Evolutionary conservation across 2,329 filamentous ascomycete genomes (phyloP).

Genomic region (Neocatenulostroma microsporum): DNA sequence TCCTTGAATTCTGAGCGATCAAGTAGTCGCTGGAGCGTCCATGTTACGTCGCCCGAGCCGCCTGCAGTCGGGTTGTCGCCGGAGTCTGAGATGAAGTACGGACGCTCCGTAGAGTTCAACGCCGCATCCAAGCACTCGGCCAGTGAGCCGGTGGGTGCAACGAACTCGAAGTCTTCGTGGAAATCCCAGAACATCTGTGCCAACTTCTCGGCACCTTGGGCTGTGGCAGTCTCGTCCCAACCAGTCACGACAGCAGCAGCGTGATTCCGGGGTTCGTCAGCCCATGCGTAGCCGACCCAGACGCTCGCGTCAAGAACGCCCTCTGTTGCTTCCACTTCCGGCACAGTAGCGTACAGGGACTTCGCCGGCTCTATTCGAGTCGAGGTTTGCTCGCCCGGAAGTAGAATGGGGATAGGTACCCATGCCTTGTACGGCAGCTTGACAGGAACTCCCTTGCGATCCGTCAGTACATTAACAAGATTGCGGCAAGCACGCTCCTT

Average conservation of each 20-base stretch:
- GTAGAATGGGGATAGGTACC: constrained; percentile 14
- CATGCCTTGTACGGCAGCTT: constrained; percentile 15
- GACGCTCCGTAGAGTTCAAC: constrained; percentile 5
- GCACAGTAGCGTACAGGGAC: constrained; percentile 13
- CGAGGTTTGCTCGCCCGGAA: constrained; percentile 16
- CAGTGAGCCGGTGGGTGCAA: constrained; percentile 14
- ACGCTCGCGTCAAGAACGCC: constrained; percentile 15
- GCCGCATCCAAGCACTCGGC: constrained; percentile 14
- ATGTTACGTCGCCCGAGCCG: constrained; percentile 17
- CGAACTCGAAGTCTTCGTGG: constrained; percentile 15
- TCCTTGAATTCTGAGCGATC: constrained; percentile 6
- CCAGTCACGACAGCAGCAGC: constrained; percentile 17
- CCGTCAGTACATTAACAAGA: constrained; percentile 11
- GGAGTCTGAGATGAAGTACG: constrained; percentile 19
- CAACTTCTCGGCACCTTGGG: constrained; percentile 11
- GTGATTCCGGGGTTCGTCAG: constrained; percentile 15
- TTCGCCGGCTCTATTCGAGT: constrained; percentile 16
- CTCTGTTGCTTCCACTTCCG: constrained; percentile 8
- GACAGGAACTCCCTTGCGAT: too few relatives aligned
- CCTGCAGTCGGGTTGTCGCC: constrained; percentile 19
- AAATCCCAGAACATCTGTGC: constrained; percentile 15
- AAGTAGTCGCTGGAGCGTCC: constrained; percentile 11
- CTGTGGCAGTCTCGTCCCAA: constrained; percentile 9
- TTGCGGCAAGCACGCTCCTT: constrained; percentile 14
- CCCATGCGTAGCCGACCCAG: constrained; percentile 19